Evolutionary conservation across 2,329 filamentous ascomycete species (phyloP).

Genomic region (Xylariales sp.): DNA sequence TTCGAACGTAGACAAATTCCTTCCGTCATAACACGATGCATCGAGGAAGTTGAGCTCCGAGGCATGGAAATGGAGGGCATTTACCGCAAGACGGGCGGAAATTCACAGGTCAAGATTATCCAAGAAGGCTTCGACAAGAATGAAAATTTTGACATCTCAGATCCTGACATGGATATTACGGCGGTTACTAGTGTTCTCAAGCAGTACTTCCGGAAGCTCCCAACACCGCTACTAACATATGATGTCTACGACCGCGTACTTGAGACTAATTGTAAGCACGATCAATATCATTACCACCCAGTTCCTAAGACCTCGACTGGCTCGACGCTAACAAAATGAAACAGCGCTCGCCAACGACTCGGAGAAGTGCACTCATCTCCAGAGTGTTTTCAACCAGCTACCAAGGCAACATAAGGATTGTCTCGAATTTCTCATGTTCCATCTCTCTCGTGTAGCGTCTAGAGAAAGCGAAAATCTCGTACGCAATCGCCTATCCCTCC

Average conservation of each 20-base stretch:
- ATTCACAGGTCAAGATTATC: slow-evolving; percentile 88
- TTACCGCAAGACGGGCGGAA: slow-evolving; percentile 96
- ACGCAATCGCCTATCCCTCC: slow-evolving; percentile 51
- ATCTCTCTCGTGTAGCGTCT: slow-evolving; percentile 86
- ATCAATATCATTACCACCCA: background rate
- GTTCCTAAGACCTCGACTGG: background rate
- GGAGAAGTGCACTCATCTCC: slow-evolving; percentile 77
- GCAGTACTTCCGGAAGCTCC: slow-evolving; percentile 96
- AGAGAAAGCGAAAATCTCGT: slow-evolving; percentile 87
- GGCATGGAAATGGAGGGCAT: slow-evolving; percentile 99
- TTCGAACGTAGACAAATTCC: slow-evolving; percentile 91
- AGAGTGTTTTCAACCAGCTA: slow-evolving; percentile 79
- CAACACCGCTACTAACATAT: slow-evolving; percentile 88
- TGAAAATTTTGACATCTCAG: slow-evolving; percentile 90
- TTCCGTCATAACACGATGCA: slow-evolving; percentile 89
- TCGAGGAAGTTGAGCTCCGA: slow-evolving; percentile 94
- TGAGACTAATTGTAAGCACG: slow-evolving; percentile 77
- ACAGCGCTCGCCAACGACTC: slow-evolving; percentile 72
- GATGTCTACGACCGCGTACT: slow-evolving; percentile 91
- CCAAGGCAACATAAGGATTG: slow-evolving; percentile 88
- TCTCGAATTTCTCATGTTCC: slow-evolving; percentile 93
- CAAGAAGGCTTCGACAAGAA: slow-evolving; percentile 91
- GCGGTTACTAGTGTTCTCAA: slow-evolving; percentile 95
- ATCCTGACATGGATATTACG: slow-evolving; percentile 93
- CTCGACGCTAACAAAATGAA: slow-evolving; percentile 31